phyloP scores from a whole-genome alignment of 177 flowering plant species.

The Vitis hybrid region DNA sequence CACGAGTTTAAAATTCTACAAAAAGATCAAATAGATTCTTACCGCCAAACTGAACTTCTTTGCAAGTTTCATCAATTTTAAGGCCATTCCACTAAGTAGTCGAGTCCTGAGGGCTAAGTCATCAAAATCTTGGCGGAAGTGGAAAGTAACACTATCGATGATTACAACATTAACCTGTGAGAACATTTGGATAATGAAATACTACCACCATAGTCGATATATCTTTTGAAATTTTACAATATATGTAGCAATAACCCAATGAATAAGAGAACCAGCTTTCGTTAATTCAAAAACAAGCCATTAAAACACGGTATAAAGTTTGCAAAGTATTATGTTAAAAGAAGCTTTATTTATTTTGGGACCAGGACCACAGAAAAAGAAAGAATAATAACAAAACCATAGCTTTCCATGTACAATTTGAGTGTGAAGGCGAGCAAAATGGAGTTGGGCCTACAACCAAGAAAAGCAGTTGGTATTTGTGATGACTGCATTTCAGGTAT shows the following conservation, averaged over 20 bases:
- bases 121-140: conserved; percentile 93
- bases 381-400: background rate
- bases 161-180: conserved; percentile 78
- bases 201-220: background rate
- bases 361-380: too few species aligned
- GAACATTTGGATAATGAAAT: background rate
- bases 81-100: conserved; percentile 69
- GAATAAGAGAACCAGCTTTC: background rate
- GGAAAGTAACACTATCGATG: conserved; percentile 86
- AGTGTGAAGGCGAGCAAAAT: background rate
- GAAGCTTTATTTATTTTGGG: background rate
- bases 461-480: background rate
- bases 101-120: conserved; percentile 88
- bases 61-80: conserved; percentile 87
- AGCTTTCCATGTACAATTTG: too few species aligned
- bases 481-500: background rate
- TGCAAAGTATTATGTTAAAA: too few species aligned
- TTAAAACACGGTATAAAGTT: too few species aligned
- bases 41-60: conserved; percentile 75
- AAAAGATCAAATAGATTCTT: conserved; percentile 20
- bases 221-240: background rate
- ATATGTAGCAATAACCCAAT: background rate
- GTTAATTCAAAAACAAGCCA: background rate
- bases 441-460: background rate
- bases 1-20: background rate